Conservation (phyloP, 78 protist species). For the Chrysochromulina tobinii region DNA sequence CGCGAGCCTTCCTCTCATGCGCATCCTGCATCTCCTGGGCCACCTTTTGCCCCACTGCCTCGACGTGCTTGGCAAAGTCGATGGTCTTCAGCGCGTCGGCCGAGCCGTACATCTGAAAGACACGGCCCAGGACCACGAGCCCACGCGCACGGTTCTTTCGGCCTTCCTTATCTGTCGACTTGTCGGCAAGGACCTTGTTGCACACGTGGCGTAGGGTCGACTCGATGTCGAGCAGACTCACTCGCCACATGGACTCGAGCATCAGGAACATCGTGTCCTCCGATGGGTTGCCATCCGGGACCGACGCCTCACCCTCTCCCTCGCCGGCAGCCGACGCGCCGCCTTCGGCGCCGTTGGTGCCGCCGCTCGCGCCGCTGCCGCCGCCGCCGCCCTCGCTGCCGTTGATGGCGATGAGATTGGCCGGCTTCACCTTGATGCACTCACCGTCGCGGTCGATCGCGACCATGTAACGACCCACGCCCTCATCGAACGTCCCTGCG, state of each 20-base stretch:
- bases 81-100: not conserved
- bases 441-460: too few species aligned
- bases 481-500: too few species aligned
- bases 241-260: conserved; percentile 14
- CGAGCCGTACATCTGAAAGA: not conserved
- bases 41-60: not conserved
- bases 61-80: not conserved
- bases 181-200: not conserved
- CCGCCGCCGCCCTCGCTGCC: not conserved
- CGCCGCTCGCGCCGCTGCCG: not conserved
- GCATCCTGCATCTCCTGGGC: too few species aligned
- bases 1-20: too few species aligned
- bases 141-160: not conserved
- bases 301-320: not conserved
- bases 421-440: too few species aligned
- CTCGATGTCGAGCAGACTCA: conserved; percentile 5
- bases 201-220: not conserved
- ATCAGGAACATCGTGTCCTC: not conserved
- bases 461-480: too few species aligned
- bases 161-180: not conserved
- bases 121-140: not conserved
- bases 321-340: not conserved
- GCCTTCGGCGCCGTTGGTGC: not conserved
- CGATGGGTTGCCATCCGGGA: not conserved
- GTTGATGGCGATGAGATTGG: too few species aligned